These are phyloP conservation scores for Cryptosporidium meleagridis DNA, from an alignment of 169 alveolate species.

Conservation along the genomic window DNA sequence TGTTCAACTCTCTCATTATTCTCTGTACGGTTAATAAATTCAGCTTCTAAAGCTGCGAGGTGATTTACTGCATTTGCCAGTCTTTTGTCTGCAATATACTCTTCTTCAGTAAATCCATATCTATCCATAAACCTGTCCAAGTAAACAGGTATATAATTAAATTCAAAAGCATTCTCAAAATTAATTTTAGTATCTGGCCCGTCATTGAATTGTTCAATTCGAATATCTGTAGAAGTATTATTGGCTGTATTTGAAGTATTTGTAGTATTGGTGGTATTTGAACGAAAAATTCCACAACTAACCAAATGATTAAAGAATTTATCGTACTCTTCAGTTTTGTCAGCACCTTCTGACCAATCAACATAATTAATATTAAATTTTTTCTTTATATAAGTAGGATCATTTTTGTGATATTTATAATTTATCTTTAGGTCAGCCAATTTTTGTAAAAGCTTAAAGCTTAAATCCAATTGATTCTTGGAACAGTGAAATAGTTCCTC, in stretches of 20 bases:
- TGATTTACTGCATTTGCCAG: not conserved
- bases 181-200: not conserved
- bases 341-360: not conserved
- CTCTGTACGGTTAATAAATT: not conserved
- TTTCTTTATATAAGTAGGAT: not conserved
- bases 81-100: not conserved
- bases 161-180: not conserved
- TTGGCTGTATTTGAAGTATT: not conserved
- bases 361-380: not conserved
- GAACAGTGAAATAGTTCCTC: constrained; percentile 41
- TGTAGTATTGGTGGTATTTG: not conserved
- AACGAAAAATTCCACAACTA: not conserved
- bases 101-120: constrained; percentile 17
- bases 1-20: not conserved
- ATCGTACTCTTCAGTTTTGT: not conserved
- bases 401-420: not conserved
- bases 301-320: not conserved
- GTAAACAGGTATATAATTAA: not conserved
- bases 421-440: not conserved
- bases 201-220: not conserved
- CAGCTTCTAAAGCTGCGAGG: constrained; percentile 12
- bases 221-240: not conserved
- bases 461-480: not conserved
- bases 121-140: constrained; percentile 2
- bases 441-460: not conserved